These are phyloP conservation scores for Protomyces inundatus DNA, from an alignment of 1,139 yeast genomes.

Conservation along the genomic window DNA sequence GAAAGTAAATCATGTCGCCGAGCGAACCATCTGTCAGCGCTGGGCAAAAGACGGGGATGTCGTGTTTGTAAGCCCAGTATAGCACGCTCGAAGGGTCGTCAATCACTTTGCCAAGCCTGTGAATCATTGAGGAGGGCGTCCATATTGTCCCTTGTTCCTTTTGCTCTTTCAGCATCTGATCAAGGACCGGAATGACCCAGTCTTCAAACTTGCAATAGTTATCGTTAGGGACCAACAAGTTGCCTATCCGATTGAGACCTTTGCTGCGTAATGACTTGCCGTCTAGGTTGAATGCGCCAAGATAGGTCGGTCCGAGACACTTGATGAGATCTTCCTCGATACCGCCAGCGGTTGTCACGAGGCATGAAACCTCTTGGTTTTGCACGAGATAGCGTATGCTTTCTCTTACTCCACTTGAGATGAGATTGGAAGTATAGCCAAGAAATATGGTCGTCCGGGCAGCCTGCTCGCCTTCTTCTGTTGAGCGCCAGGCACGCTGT, in stretches of 20 bases:
- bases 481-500: conserved; percentile 45
- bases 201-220: conserved; percentile 96
- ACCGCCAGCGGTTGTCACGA: conserved; percentile 96
- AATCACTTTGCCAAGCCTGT: conserved; percentile 90
- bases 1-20: conserved; percentile 98
- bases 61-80: conserved; percentile 96
- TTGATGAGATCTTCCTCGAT: conserved; percentile 95
- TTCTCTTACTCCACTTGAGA: conserved; percentile 89
- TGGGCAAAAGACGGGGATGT: conserved; percentile 95
- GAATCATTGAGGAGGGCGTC: conserved; percentile 92
- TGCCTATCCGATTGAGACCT: conserved; percentile 97
- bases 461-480: conserved; percentile 42
- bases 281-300: conserved; percentile 81
- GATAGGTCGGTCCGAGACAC: conserved; percentile 88
- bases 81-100: conserved; percentile 88
- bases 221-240: conserved; percentile 92
- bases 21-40: conserved; percentile 96
- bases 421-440: conserved; percentile 96
- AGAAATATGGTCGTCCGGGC: conserved; percentile 86
- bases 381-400: conserved; percentile 83
- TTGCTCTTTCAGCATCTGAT: conserved; percentile 82
- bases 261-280: conserved; percentile 82
- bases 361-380: conserved; percentile 88
- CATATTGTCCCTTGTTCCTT: conserved; percentile 64
- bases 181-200: conserved; percentile 94